Conservation (phyloP, 768 basidiomycete species). For the Tulasnella calospora region DNA sequence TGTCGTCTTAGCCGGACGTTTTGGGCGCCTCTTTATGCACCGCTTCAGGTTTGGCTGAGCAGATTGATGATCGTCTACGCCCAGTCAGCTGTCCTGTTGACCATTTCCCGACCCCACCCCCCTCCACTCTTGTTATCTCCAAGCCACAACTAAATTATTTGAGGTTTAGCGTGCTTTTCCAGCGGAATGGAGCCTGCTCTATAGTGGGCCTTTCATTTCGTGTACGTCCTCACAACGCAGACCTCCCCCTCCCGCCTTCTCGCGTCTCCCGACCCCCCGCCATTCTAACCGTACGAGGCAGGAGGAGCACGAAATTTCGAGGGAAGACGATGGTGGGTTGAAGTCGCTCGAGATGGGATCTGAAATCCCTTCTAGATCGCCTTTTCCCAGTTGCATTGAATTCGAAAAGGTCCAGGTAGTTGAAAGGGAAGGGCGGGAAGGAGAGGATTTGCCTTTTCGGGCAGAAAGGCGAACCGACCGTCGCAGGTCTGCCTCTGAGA, state of each 20-base stretch:
- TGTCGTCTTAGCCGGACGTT: not conserved
- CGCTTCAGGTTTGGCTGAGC: not conserved
- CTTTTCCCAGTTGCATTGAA: not conserved
- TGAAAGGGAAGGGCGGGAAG: slow-evolving; percentile 9
- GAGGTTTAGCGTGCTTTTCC: not conserved
- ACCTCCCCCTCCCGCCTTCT: not conserved
- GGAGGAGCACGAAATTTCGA: not conserved
- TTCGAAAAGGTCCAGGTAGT: not conserved
- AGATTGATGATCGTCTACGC: slow-evolving; percentile 4
- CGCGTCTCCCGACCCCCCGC: not conserved
- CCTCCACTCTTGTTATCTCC: not conserved
- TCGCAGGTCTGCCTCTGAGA: not conserved
- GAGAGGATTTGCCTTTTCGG: slow-evolving; percentile 3
- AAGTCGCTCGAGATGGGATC: slow-evolving; percentile 4
- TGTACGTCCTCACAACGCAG: not conserved
- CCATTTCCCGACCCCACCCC: not conserved
- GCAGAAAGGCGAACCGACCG: not conserved
- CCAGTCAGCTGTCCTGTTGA: not conserved
- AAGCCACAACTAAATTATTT: not conserved
- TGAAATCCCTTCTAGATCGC: not conserved
- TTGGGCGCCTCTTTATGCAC: slow-evolving; percentile 4
- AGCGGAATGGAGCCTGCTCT: not conserved
- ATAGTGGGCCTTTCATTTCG: slow-evolving; percentile 4
- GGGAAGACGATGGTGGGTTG: not conserved
- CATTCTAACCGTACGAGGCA: not conserved